Evolutionary conservation across 2,329 filamentous ascomycete species (phyloP).

Genomic region (Myrmaecium sp.): DNA sequence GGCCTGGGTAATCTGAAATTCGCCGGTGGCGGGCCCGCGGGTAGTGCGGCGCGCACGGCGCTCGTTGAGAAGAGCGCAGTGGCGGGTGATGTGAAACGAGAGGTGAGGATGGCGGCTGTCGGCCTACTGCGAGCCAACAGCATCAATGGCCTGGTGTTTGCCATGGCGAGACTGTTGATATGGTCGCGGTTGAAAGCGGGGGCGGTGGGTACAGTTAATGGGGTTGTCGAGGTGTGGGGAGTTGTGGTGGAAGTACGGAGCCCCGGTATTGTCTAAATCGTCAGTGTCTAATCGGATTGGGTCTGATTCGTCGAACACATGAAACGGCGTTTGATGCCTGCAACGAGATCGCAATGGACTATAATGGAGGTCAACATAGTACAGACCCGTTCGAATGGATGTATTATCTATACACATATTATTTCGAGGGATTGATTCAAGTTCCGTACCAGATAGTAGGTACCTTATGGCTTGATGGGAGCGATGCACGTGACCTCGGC

Average conservation of each 20-base stretch:
- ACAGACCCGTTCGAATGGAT: constrained; percentile 5
- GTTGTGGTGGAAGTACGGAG: constrained; percentile 1
- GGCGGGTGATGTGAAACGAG: constrained; percentile 25
- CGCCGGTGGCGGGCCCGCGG: constrained; percentile 59
- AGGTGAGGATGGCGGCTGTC: constrained; percentile 20
- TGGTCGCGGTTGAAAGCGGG: constrained; percentile 5
- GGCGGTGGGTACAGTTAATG: constrained; percentile 9
- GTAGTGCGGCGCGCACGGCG: constrained; percentile 45
- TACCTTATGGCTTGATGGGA: not conserved
- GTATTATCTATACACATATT: constrained; percentile 1
- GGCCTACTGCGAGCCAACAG: constrained; percentile 30
- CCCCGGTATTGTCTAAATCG: too few species aligned
- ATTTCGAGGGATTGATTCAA: constrained; percentile 1
- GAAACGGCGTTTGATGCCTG: not conserved
- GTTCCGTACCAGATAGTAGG: not conserved
- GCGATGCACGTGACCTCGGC: constrained; percentile 2
- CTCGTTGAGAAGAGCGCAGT: constrained; percentile 41
- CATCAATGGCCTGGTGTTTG: constrained; percentile 29
- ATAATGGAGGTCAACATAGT: constrained; percentile 9
- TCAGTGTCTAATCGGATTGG: constrained; percentile 8
- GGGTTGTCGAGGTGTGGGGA: constrained; percentile 10
- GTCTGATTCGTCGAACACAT: constrained; percentile 17
- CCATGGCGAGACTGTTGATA: constrained; percentile 23
- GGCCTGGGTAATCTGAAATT: constrained; percentile 63
- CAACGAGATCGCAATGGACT: constrained; percentile 4